Evolutionary conservation across 371 early-diverging fungal genomes (phyloP).

Genomic region (Rhizopus microsporus): DNA sequence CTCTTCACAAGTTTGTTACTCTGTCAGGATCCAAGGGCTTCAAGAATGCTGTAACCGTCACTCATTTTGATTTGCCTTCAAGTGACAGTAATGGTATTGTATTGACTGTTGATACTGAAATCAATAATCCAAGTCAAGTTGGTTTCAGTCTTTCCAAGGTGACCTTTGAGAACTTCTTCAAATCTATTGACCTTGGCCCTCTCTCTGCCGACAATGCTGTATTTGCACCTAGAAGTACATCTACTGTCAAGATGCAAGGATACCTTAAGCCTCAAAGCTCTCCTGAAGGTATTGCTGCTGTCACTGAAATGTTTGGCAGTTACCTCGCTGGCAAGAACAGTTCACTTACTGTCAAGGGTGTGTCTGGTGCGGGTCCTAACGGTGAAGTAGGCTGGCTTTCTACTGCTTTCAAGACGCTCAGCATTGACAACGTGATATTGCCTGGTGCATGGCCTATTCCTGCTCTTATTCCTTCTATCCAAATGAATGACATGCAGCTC

Average conservation of each 20-base stretch:
- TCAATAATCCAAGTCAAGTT: conserved; percentile 55
- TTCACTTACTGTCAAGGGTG: conserved; percentile 38
- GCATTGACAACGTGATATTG: conserved; percentile 37
- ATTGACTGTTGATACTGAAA: conserved; percentile 41
- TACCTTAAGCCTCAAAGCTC: conserved; percentile 43
- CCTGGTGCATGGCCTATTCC: conserved; percentile 44
- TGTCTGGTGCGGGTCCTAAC: conserved; percentile 35
- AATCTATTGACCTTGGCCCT: conserved; percentile 28
- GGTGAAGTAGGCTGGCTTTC: conserved; percentile 47
- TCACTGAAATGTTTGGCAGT: conserved; percentile 40
- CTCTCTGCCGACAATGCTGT: conserved; percentile 24
- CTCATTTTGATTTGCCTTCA: conserved; percentile 49
- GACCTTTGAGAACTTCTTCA: conserved; percentile 30
- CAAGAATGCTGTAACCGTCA: conserved; percentile 48
- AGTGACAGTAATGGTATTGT: conserved; percentile 53
- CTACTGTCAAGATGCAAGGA: conserved; percentile 43
- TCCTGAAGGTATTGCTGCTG: conserved; percentile 40
- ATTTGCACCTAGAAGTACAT: conserved; percentile 27
- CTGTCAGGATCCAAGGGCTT: conserved; percentile 52
- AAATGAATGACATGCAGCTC: conserved; percentile 48
- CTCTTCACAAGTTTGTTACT: conserved; percentile 31
- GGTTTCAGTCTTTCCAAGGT: conserved; percentile 40
- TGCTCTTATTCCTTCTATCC: conserved; percentile 44
- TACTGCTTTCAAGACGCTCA: conserved; percentile 38
- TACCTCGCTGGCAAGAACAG: conserved; percentile 35